Evolutionary conservation across 768 basidiomycete species (phyloP).

Genomic region (Lentinula aciculospora): DNA sequence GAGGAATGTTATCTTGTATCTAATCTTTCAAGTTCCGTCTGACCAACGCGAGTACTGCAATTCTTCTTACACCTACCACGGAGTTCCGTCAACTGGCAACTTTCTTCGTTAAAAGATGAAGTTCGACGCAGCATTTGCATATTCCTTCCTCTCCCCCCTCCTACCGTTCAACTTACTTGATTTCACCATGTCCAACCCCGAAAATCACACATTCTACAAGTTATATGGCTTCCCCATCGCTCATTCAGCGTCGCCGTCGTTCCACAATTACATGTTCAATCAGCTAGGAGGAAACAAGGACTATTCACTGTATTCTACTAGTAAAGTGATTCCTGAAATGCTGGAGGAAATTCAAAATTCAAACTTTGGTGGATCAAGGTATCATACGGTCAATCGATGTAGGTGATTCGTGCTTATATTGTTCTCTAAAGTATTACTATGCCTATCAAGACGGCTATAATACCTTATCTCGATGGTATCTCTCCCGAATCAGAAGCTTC

Average conservation of each 20-base stretch:
- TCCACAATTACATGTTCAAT: constrained; percentile 26
- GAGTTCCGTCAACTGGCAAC: not conserved
- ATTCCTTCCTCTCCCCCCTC: constrained; percentile 1
- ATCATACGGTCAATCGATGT: constrained; percentile 7
- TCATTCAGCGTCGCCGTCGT: constrained; percentile 25
- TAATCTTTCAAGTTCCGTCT: too few relatives aligned
- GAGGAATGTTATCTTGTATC: too few relatives aligned
- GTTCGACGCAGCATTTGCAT: not conserved
- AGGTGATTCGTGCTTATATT: not conserved
- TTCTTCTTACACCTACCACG: too few relatives aligned
- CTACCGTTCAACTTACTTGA: not conserved
- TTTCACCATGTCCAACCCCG: constrained; percentile 1
- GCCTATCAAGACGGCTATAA: constrained; percentile 28
- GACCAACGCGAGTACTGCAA: too few relatives aligned
- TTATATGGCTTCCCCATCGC: constrained; percentile 31
- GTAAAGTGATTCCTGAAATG: constrained; percentile 24
- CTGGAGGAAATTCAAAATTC: constrained; percentile 16
- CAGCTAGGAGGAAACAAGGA: constrained; percentile 18
- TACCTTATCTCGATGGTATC: constrained; percentile 26
- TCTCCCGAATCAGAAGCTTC: constrained; percentile 24
- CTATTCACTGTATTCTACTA: constrained; percentile 25
- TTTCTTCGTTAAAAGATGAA: not conserved
- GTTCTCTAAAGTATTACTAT: constrained; percentile 24
- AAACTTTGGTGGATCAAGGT: constrained; percentile 29
- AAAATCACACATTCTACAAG: not conserved